Conservation (phyloP, 495 filamentous ascomycete genomes). For the Pyrenula aspistea region DNA sequence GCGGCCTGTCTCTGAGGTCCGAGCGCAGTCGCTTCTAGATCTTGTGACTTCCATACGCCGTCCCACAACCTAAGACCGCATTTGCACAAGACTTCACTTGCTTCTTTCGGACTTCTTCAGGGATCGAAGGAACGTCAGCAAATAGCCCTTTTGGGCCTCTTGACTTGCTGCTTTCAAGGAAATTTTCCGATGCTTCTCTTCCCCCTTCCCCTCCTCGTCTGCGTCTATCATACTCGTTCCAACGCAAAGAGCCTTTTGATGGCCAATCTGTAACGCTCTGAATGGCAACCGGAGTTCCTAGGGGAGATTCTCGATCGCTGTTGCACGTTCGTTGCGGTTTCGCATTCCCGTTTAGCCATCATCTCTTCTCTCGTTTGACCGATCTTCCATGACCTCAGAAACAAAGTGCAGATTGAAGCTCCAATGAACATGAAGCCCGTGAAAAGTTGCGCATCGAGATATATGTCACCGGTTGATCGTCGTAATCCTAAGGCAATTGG, state of each 20-base stretch:
- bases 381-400: not conserved
- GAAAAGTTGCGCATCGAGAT: conserved; percentile 51
- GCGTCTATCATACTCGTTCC: not conserved
- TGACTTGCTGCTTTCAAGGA: no score
- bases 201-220: not conserved
- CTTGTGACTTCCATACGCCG: no score
- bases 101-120: no score
- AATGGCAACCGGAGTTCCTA: not conserved
- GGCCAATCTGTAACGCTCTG: not conserved
- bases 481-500: conserved; percentile 52
- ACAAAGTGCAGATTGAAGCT: not conserved
- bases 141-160: no score
- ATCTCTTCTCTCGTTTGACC: not conserved
- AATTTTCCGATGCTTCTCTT: no score
- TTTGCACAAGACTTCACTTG: no score
- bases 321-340: not conserved
- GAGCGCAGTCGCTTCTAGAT: no score
- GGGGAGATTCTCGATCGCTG: not conserved
- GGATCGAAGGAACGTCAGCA: no score
- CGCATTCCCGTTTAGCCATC: not conserved
- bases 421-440: conserved; percentile 41
- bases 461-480: conserved; percentile 28
- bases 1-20: no score
- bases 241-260: not conserved
- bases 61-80: no score